Evolutionary conservation across 2,329 filamentous ascomycete species (phyloP), one percentile per base, ranked within the genome.

Genomic region (Cladosporium austrohemisphaericum): DNA sequence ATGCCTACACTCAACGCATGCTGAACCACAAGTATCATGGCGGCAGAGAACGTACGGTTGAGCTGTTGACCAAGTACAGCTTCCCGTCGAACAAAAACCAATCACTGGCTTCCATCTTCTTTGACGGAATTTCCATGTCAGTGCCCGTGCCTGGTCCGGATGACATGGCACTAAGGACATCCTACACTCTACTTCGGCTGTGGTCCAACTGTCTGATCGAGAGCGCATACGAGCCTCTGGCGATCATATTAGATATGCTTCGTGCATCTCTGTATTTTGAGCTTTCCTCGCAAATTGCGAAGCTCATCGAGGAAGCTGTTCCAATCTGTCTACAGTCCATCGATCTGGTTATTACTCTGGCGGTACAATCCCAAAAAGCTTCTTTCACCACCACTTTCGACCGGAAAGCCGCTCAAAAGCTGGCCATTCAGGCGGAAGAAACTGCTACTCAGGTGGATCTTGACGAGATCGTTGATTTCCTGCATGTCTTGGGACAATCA

Each of bases 151-250:
- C 37, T 11, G 22, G 29, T 22, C n/a, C 29, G 16, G 31, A 41
- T 5, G 63, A 73, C 5, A 72, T 87, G 3, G 77, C 85, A 1
- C 70, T 84, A 8, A 79, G 83, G 52, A 83, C 90, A 55, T 81
- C 80, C 43, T 73, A 79, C 41, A 71, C 82, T 23, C 67, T 90
- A 16, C 75, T 88, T 41, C 73, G 76, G 13, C 65, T 92, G 11
- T 92, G 88, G 86, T 74, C 75, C 13, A 76, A 75, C 16, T 90
- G 86, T 61, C 68, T 84, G 5, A 71, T 77, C 9, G 85, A 91
- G 57, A 73, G 74, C 55, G 72, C 80, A 66, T 80, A 82, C 60
- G 71, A 72, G 9, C 84, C 86, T 0, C 73, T 90, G 32, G 78
- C 78, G 54, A 73, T 88, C 29, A 70, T 92, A 3, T 71, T 86